Percentiles rank a stretch among this genome's conserved stretches.
phyloP scores from a whole-genome alignment of 2,329 filamentous ascomycete species.

The Venturia oleaginea region DNA sequence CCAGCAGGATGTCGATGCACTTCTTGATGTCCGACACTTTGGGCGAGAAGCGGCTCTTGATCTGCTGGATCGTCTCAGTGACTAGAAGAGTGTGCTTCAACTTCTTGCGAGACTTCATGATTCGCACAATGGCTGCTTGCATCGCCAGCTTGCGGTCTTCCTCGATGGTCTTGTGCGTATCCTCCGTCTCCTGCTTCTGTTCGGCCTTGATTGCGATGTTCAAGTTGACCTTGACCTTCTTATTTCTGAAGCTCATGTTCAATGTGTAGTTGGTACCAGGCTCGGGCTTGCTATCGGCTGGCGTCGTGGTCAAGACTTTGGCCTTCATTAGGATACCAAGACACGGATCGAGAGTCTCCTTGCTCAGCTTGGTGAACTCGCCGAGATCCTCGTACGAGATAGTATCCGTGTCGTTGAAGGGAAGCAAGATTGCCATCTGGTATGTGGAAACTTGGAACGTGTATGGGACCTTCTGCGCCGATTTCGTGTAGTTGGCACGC shows the following conservation, averaged over 20 bases:
- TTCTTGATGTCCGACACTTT: slow-evolving; percentile 98
- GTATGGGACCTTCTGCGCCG: slow-evolving; percentile 66
- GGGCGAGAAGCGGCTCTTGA: slow-evolving; percentile 83
- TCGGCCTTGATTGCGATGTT: slow-evolving; percentile 94
- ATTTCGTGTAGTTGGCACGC: slow-evolving; percentile 85
- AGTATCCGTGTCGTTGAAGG: slow-evolving; percentile 87
- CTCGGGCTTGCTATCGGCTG: slow-evolving; percentile 65
- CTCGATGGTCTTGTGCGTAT: slow-evolving; percentile 99
- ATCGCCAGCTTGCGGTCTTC: slow-evolving; percentile 94
- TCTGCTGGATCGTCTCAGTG: slow-evolving; percentile 90
- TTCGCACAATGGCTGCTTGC: slow-evolving; percentile 94
- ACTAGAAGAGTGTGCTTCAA: slow-evolving; percentile 97
- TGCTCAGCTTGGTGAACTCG: slow-evolving; percentile 67
- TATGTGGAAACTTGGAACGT: slow-evolving; percentile 97
- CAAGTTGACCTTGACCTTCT: slow-evolving; percentile 95
- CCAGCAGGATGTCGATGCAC: slow-evolving; percentile 95
- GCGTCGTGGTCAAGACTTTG: slow-evolving; percentile 68
- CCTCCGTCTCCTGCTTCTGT: slow-evolving; percentile 89
- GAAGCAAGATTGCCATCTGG: slow-evolving; percentile 89
- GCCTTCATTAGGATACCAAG: slow-evolving; percentile 84
- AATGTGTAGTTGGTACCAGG: slow-evolving; percentile 72
- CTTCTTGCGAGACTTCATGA: slow-evolving; percentile 99
- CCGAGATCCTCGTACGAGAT: slow-evolving; percentile 83
- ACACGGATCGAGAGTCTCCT: slow-evolving; percentile 78
- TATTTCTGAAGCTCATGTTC: slow-evolving; percentile 95